Evolutionary conservation across 306 rosid species (phyloP), one percentile per base, ranked within the genome.

Genomic region (Cyclanthera cordifolia): DNA sequence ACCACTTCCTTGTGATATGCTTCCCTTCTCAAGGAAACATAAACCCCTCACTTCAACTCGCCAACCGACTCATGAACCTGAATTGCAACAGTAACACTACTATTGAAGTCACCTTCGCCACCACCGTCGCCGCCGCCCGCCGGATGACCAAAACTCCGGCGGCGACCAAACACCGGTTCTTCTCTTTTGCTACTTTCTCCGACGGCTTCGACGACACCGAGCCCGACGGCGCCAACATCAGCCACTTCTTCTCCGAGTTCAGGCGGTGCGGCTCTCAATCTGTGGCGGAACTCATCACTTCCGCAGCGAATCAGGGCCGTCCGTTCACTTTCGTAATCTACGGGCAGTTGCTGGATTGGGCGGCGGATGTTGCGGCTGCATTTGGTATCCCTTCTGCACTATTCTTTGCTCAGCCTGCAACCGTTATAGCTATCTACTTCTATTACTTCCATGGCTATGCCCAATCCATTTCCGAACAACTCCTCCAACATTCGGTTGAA

Each of bases 181-280:
- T 86, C 41, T 48, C 83, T 55, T 43, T 76, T 14, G 74, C 73
- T 52, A 12, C 63, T 17, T 80, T 78, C 80, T 80, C 84, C 4
- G 89, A 82, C n/a, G 87, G 85, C 61, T 58, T 45, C 4, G 89
- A 87, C 66, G 87, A 84, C 65, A 79, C 82, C 2, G 84, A 77
- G 7, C 7, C 17, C 65, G 53, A 9, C 11, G 8, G 1, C 5
- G 30, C 2, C 6, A 58, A 65, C 19, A 0, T n/a, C 23, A 32
- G 3, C 0, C n/a, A 11, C 51, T 77, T 73, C 81, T 1, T 73
- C 3, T 73, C 72, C 1, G 82, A 82, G 68, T 12, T 84, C 4
- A 46, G 8, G 48, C 76, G 77, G 2, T 76, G 75, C 5, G 80
- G 85, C 20, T 53, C 82, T 3, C 64, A 74, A 41, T 54, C 12